These are phyloP conservation scores for Recurvomyces mirabilis DNA, from an alignment of 495 filamentous ascomycete genomes.

Conservation along the genomic window DNA sequence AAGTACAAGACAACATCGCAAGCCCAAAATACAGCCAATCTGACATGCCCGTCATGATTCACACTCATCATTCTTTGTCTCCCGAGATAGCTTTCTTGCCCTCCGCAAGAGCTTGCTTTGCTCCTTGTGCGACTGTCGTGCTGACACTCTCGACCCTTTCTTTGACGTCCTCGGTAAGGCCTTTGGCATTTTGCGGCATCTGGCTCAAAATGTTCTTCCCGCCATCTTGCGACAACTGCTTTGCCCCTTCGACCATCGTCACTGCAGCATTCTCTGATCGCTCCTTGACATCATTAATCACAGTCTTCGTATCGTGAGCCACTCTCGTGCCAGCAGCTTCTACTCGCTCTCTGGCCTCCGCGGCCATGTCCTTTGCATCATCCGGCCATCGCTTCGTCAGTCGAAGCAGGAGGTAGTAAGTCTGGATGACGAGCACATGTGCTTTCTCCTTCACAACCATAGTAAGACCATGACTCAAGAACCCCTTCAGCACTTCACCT, in stretches of 20 bases:
- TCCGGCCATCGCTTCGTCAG: conserved; percentile 25
- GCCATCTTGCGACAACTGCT: conserved; percentile 6
- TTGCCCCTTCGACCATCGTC: conserved; percentile 2
- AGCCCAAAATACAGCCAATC: too few species aligned
- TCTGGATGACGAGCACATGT: conserved; percentile 59
- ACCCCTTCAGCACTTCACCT: conserved; percentile 71
- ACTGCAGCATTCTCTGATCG: background rate
- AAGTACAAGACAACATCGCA: too few species aligned
- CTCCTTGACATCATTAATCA: conserved; percentile 3
- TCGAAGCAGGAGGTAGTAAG: conserved; percentile 46
- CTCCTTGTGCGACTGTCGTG: too few species aligned
- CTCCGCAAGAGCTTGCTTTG: too few species aligned
- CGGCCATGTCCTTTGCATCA: conserved; percentile 11
- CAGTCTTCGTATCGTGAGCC: background rate
- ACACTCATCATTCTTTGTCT: too few species aligned
- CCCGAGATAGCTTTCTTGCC: too few species aligned
- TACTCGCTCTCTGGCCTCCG: conserved; percentile 9
- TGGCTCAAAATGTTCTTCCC: background rate
- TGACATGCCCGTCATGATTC: too few species aligned
- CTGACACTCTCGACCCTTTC: too few species aligned
- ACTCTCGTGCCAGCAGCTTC: conserved; percentile 7
- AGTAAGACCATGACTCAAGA: conserved; percentile 79
- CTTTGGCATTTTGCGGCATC: too few species aligned
- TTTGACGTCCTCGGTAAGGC: too few species aligned
- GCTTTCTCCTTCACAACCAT: conserved; percentile 78